Evolutionary conservation across 1,284 basidiomycete genomes (phyloP).

Genomic region (Pyrrhoderma noxium): DNA sequence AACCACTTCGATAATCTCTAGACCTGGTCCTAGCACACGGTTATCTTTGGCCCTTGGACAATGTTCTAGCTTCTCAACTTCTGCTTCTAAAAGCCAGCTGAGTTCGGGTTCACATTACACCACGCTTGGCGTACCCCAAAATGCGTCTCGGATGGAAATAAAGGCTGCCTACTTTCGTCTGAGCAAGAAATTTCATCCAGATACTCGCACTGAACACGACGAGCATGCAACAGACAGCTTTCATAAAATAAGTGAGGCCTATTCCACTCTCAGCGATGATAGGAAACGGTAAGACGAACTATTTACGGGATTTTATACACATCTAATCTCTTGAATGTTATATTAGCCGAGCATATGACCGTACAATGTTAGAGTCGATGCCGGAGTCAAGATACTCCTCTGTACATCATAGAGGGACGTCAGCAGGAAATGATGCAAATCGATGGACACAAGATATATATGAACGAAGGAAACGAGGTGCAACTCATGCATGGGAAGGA

Average conservation of each 20-base stretch:
- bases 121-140: conserved; percentile 7
- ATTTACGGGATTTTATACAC: neutral
- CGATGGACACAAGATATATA: conserved; percentile 11
- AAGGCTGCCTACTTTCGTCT: conserved; percentile 28
- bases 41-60: neutral
- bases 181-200: conserved; percentile 45
- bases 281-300: conserved; percentile 33
- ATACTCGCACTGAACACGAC: conserved; percentile 32
- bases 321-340: neutral
- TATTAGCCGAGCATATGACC: conserved; percentile 32
- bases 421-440: conserved; percentile 23
- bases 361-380: conserved; percentile 20
- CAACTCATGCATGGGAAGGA: conserved; percentile 36
- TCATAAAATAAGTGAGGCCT: conserved; percentile 43
- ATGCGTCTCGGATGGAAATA: conserved; percentile 12
- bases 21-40: neutral
- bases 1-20: neutral
- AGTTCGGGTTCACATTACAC: conserved; percentile 5
- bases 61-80: neutral
- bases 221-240: conserved; percentile 35
- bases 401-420: conserved; percentile 16
- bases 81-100: too few species aligned
- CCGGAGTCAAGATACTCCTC: neutral
- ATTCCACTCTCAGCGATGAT: conserved; percentile 39
- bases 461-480: conserved; percentile 26